Evolutionary conservation across 148 eudicot genomes (phyloP), one percentile per base, ranked within the genome.

Genomic region (Fagopyrum esculentum): DNA sequence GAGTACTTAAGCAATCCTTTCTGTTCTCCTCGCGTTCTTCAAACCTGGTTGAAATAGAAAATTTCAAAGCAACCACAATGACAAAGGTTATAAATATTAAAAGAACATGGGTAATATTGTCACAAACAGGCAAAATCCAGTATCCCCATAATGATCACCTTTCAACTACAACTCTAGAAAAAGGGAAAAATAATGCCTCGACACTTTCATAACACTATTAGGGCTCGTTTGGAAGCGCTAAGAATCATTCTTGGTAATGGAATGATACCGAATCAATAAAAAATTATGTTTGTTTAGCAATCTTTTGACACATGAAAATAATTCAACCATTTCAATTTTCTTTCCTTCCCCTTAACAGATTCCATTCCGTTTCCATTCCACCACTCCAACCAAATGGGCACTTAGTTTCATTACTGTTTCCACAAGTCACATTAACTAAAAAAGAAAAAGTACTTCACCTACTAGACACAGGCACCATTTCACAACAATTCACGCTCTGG

Each of bases 21-120:
- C 97, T 86, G 79, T 95, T 95, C 85, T 95, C 98, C 80, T 95
- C 98, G 40, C 98, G 93, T 52, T 95, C 91, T 49, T 95, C 98
- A 82, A 85, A 95, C 89, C 98, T 95, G 82, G 30, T 35, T 2
- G 66, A 45, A 66, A 63, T 1, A 46, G 2, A 13, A 45, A 71
- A 4, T 66, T 43, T 5, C 5, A n/a, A 66, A 12, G 71, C 40
- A 66, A 66, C 71, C 43, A 6, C 46, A 66, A 66, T 40, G 71
- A 66, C 71, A 40, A 17, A 13, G 47, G 44, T 29, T n/a, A n/a
- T 35, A 66, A 66, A 43, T 30, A 63, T 44, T 29, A 30, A 44
- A 44, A 10, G 5, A 60, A 13, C 69, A 66, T 13, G 6, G 17
- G 30, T 66, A 66, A 3, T 9, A 66, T 40, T 66, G 9, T 35